Percentiles rank a stretch among this genome's conserved stretches.
Conservation (phyloP, 192 early-diverging fungal genomes). For the Coemansia reversa region DNA sequence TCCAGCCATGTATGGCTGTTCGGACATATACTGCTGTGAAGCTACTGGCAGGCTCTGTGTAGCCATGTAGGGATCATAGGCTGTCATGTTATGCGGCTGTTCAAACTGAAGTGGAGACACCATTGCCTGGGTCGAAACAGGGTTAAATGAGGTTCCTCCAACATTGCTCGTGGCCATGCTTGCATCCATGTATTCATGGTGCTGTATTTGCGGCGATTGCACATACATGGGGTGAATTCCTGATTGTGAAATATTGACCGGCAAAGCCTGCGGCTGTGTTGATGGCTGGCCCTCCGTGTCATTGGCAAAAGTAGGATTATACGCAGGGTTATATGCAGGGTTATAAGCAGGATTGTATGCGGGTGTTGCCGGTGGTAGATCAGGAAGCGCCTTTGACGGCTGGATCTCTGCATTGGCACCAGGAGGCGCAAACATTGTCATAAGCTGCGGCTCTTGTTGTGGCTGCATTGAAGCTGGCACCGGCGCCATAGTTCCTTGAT, state of each 20-base stretch:
- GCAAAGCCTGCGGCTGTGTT: constrained; percentile 9
- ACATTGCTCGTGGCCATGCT: constrained; percentile 6
- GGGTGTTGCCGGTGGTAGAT: constrained; percentile 17
- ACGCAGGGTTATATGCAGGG: constrained; percentile 24
- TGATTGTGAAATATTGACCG: constrained; percentile 11
- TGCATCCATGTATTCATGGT: constrained; percentile 1
- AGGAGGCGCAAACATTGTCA: constrained; percentile 45
- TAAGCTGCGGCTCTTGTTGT: constrained; percentile 31
- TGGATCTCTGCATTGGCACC: constrained; percentile 15
- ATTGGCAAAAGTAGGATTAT: constrained; percentile 23
- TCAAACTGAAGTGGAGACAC: constrained; percentile 11
- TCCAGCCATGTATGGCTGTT: constrained; percentile 21
- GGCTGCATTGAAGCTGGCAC: constrained; percentile 8
- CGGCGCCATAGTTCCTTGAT: constrained; percentile 6
- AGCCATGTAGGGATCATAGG: constrained; percentile 1
- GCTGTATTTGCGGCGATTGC: constrained; percentile 10
- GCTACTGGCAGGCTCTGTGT: constrained; percentile 4
- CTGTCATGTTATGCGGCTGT: not conserved
- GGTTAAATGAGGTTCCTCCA: constrained; percentile 3
- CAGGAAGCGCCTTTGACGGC: constrained; percentile 18
- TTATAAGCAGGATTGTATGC: constrained; percentile 32
- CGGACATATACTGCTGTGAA: constrained; percentile 6
- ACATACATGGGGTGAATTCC: constrained; percentile 3
- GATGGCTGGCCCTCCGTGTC: constrained; percentile 9
- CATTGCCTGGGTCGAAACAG: constrained; percentile 7